Base-by-base conservation (phyloP, 805 yeast genomes). In the Candida fluviatilis region DNA sequence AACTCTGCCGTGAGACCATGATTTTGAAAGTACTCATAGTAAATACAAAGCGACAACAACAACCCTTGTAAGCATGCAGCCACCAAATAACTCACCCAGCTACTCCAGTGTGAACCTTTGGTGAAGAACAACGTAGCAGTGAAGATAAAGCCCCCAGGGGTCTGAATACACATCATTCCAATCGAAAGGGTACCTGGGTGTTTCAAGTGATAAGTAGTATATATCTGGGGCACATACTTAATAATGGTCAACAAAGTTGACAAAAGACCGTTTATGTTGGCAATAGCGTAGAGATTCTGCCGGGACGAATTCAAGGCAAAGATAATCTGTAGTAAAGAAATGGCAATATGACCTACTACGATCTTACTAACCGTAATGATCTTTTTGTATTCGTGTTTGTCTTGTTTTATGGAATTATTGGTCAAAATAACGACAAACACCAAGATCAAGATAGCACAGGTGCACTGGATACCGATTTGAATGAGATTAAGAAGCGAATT, bases 71-170 rank as follows among this genome's bases (percentile, higher is more conserved):
- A 56, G 3, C 61, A 43, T 0, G 91, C 90, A 0, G 95, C 89
- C 1, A 80, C 71, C 32, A 84, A 69, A 50, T 81, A 84, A 7
- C 95, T 87, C 28, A 86, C 53, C 95, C 95, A 87, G 10, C 89
- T 78, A 48, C 91, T 82, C 95, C 95, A 87, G 44, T 76, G 76
- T 1, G 91, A 76, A 5, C 87, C 93, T 31, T 84, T 83, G 34
- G 89, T 77, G 42, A 76, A 56, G 38, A 77, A 82, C 37, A 87
- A 64, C 1, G 85, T 77, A n/a, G 77, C 69, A 2, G 93, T 76
- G 84, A 91, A 87, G 2, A 86, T 40, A 46, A 75, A 82, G 13
- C 95, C 95, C 12, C 96, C 96, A 0, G 96, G 96, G 14, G 95
- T 85, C 56, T 87, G 96, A 46, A 88, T 73, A 31, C 80, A 62